Base-by-base conservation (phyloP, 2,329 filamentous ascomycete species). In the Ambrosiella cleistominuta region DNA sequence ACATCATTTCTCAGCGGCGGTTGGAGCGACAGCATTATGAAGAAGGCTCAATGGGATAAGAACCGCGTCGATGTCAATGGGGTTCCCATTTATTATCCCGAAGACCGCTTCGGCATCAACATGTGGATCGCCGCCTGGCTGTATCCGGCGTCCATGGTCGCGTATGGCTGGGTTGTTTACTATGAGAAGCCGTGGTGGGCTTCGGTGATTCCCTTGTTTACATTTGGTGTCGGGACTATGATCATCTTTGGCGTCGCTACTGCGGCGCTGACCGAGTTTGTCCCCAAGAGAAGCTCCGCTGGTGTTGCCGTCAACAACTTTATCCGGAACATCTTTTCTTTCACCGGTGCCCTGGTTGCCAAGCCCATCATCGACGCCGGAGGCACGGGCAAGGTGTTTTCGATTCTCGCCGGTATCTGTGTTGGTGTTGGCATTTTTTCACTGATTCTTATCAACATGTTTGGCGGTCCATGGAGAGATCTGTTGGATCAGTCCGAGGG, bases 211-310 rank as follows among this genome's bases (percentile, higher is more conserved):
- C 81, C 82, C 27, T 81, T 83, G 47, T 85, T 88, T 67, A 78
- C 83, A 66, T 93, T 91, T 64, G 88, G 88, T 13, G 64, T 86
- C 2, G 83, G 84, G 1, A 83, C 78, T 38, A 93, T 94, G 88
- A 74, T 93, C 3, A 82, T 89, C 37, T 89, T 89, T 87, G 70
- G 80, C 54, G 77, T 81, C 63, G 75, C 80, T 0, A 89, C 86
- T 0, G 93, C 88, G 0, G 89, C 93, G 85, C 72, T 93, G 63
- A 91, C 87, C 0, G 87, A 93, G 66, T 89, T 91, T 66, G 83
- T 91, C 75, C 85, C 85, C 12, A 76, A 79, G 47, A 75, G 77
- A 62, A 83, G 82, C 54, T 85, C 81, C 3, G 79, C 79, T 9
- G 86, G 86, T 1, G 85, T 91, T 2, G 88, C 87, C 0, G 73